Percentiles rank a stretch among this genome's conserved stretches.
phyloP scores from a whole-genome alignment of 1,284 basidiomycete genomes.

The Trametes hirsuta region DNA sequence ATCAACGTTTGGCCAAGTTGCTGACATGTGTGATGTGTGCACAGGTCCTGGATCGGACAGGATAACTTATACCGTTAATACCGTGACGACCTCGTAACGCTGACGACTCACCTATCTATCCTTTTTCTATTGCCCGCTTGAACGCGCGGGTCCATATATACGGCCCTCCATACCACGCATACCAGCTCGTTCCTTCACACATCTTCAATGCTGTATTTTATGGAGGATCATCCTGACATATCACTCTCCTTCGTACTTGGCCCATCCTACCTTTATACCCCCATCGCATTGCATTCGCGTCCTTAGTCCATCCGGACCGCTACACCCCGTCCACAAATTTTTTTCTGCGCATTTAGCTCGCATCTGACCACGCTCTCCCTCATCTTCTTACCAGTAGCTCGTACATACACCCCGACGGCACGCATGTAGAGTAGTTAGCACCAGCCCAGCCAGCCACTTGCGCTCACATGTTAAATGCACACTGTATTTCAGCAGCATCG shows the following conservation, averaged over 20 bases:
- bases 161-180: not conserved
- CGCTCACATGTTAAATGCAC: constrained; percentile 11
- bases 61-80: constrained; percentile 6
- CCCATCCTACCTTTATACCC: not conserved
- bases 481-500: not conserved
- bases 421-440: constrained; percentile 9
- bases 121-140: not conserved
- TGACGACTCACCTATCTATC: constrained; percentile 1
- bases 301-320: not conserved
- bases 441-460: not conserved
- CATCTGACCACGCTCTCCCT: not conserved
- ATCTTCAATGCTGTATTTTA: not conserved
- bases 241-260: no score
- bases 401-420: not conserved
- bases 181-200: not conserved
- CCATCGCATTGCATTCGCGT: not conserved
- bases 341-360: not conserved
- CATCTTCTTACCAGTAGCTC: not conserved
- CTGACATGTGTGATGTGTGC: not conserved
- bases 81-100: constrained; percentile 2
- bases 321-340: not conserved
- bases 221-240: not conserved
- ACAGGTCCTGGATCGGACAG: not conserved
- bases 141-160: not conserved
- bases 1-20: not conserved